Base-by-base conservation (phyloP, 2,329 filamentous ascomycete species). In the Diaporthe amygdali region DNA sequence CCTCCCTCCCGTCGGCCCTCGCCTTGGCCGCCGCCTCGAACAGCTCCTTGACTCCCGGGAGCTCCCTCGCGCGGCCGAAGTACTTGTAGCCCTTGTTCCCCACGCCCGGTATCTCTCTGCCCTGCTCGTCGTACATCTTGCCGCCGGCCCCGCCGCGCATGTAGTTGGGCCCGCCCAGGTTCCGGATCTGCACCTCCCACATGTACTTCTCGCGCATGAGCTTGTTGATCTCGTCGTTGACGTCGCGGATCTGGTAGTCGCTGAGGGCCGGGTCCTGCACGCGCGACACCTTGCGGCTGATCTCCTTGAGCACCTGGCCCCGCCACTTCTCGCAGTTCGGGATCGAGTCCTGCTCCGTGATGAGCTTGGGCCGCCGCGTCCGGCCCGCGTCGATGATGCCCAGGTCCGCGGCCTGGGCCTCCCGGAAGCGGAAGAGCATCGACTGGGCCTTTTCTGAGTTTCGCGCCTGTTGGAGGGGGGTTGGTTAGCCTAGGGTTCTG, bases 141-240 rank as follows among this genome's bases (percentile, higher is more conserved):
- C 87, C 90, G 0, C 88, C 89, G 5, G 27, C 68, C 70, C 46
- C 54, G 15, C 22, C 69, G 37, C 95, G 88, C 93, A 96, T 97
- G 82, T 98, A 99, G 82, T 98, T 98, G 37, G 96, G 96, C 2
- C 96, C 96, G n/a, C 96, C 96, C 30, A 98, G 82, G 78, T 97
- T 97, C 71, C 95, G 90, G 76, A 99, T 98, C 83, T 98, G 95
- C 76, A 96, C 90, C 86, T 99, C 96, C 96, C 96, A 99, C 89
- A 97, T 95, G 88, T 97, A 95, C 84, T 99, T 99, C 86, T 99
- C 96, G 74, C 95, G 92, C 94, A 99, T 98, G 74, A 97, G 89
- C 84, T 97, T 97, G 87, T 99, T 99, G 87, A 99, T 97, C 84
- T 99, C 96, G 82, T 99, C 96, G 85, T 99, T 99, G 80, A 99